These are phyloP conservation scores for Rhynchosporium agropyri DNA, from an alignment of 2,329 filamentous ascomycete genomes.

Conservation along the genomic window DNA sequence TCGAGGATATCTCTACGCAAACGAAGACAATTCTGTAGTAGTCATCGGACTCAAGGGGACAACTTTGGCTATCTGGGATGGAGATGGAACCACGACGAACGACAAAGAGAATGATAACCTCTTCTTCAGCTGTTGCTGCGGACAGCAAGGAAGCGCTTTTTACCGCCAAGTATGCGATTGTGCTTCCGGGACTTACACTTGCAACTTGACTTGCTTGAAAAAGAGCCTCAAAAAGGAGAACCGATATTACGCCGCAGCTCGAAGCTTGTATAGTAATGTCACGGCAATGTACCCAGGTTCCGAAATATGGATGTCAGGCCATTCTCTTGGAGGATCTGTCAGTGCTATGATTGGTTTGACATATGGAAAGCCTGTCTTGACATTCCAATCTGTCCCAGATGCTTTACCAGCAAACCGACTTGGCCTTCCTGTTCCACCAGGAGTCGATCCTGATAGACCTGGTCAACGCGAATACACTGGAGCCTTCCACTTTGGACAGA, in stretches of 20 bases:
- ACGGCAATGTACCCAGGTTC: constrained; percentile 84
- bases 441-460: constrained; percentile 68
- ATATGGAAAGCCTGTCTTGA: constrained; percentile 87
- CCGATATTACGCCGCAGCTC: constrained; percentile 85
- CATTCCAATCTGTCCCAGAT: constrained; percentile 91
- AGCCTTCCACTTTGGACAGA: constrained; percentile 90
- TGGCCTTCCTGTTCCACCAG: constrained; percentile 83
- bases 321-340: constrained; percentile 89
- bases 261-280: constrained; percentile 90
- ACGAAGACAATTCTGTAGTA: constrained; percentile 81
- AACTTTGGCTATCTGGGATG: constrained; percentile 87
- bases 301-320: constrained; percentile 86
- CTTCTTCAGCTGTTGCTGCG: constrained; percentile 97
- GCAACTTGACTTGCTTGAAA: constrained; percentile 88
- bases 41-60: constrained; percentile 94
- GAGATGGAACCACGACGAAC: constrained; percentile 94
- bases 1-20: constrained; percentile 88
- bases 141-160: constrained; percentile 84
- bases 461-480: constrained; percentile 75
- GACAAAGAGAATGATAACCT: constrained; percentile 98
- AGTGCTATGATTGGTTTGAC: constrained; percentile 87
- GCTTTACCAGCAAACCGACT: constrained; percentile 83
- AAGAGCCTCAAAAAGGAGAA: constrained; percentile 78
- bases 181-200: constrained; percentile 81
- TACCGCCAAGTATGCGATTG: constrained; percentile 96